phyloP scores from a whole-genome alignment of 345 rosid species.

The Tarenaya hassleriana region DNA sequence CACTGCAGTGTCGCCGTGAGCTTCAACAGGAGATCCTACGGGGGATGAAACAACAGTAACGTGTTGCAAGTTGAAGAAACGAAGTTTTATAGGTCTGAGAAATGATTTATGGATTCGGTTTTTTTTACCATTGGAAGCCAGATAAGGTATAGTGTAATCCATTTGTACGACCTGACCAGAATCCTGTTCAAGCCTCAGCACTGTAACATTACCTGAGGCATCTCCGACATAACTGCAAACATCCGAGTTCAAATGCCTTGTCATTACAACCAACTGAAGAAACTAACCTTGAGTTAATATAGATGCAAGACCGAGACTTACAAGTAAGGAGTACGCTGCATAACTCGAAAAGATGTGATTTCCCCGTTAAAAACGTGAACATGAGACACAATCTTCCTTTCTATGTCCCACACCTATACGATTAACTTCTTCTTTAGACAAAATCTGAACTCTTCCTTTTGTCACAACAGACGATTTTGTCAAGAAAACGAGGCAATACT shows the following conservation, averaged over 20 bases:
- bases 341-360: conserved; percentile 56
- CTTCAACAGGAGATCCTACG: conserved; percentile 53
- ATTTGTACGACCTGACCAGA: conserved; percentile 35
- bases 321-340: conserved; percentile 61
- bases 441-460: not conserved
- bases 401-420: conserved; percentile 79
- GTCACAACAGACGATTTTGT: not conserved
- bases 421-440: conserved; percentile 13
- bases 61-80: conserved; percentile 3
- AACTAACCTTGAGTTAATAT: not conserved
- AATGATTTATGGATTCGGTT: conserved; percentile 1
- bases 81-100: not conserved
- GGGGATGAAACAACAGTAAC: conserved; percentile 6
- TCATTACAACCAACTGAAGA: conserved; percentile 15
- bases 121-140: conserved; percentile 67
- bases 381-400: conserved; percentile 50
- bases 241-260: conserved; percentile 15
- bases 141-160: conserved; percentile 65
- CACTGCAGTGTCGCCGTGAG: conserved; percentile 47
- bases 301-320: conserved; percentile 31
- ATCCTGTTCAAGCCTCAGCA: conserved; percentile 58
- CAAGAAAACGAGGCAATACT: conserved; percentile 24
- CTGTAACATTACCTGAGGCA: conserved; percentile 59
- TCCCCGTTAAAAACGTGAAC: conserved; percentile 45
- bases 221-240: conserved; percentile 72